These are phyloP conservation scores for Fraxinus excelsior DNA, from an alignment of 257 asterid species.

Conservation along the genomic window DNA sequence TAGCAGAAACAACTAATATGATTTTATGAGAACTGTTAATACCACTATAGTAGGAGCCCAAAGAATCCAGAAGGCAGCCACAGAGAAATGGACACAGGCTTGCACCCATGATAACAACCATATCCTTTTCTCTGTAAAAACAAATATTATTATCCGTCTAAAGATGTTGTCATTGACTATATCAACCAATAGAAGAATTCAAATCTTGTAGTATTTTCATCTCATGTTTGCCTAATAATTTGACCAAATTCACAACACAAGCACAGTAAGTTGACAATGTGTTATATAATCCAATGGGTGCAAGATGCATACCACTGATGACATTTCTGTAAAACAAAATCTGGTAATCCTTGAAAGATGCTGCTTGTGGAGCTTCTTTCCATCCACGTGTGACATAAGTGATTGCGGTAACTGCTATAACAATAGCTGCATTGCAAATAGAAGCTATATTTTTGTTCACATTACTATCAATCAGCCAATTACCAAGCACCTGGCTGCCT, in stretches of 20 bases:
- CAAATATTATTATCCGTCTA: conserved; percentile 7
- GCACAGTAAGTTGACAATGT: conserved; percentile 2
- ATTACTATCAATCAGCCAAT: conserved; percentile 60
- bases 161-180: neutral
- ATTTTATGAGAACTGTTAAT: conserved; percentile 18
- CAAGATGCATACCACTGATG: conserved; percentile 48
- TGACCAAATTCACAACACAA: neutral
- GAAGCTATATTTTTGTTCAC: conserved; percentile 40
- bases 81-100: conserved; percentile 62
- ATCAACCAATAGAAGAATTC: neutral
- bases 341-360: conserved; percentile 54
- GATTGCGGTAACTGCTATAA: conserved; percentile 52
- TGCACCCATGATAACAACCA: conserved; percentile 82
- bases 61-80: conserved; percentile 76
- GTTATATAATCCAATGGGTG: conserved; percentile 11
- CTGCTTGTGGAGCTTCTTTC: conserved; percentile 51
- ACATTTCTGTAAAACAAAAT: conserved; percentile 44
- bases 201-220: neutral
- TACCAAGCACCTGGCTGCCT: conserved; percentile 71
- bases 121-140: conserved; percentile 68
- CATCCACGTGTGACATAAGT: conserved; percentile 53
- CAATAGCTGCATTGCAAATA: conserved; percentile 45
- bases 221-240: neutral
- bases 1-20: conserved; percentile 11
- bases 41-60: conserved; percentile 89